These are phyloP conservation scores for Asclepias syriaca DNA, from an alignment of 257 asterid genomes.

Conservation along the genomic window DNA sequence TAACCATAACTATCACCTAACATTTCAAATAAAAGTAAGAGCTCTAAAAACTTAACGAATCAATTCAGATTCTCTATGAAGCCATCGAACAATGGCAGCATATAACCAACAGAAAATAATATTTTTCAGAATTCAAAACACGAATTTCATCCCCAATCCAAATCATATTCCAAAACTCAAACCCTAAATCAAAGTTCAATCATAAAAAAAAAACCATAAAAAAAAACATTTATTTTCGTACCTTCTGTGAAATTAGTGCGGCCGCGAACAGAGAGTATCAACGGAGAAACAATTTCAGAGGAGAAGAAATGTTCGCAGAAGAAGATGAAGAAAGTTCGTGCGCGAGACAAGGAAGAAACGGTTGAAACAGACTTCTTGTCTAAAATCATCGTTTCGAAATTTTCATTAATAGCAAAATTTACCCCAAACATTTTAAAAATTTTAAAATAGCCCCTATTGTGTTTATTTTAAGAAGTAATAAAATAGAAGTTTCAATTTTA, in stretches of 20 bases:
- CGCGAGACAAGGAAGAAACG: background rate
- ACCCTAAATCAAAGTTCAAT: slow-evolving; percentile 7
- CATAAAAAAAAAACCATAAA: background rate
- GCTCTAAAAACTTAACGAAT: background rate
- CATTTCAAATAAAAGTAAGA: background rate
- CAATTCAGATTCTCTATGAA: background rate
- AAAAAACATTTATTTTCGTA: background rate
- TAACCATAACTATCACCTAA: background rate
- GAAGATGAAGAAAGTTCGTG: background rate
- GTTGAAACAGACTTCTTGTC: background rate
- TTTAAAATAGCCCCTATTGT: background rate
- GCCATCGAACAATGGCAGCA: background rate
- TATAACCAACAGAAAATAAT: background rate
- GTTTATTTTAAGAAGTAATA: too few relatives aligned
- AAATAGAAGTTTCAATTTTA: too few relatives aligned
- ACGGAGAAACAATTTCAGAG: background rate
- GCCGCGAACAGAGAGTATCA: background rate
- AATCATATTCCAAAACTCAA: background rate
- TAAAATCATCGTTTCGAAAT: background rate
- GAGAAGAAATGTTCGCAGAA: background rate
- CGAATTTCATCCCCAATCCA: background rate
- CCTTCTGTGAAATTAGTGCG: background rate
- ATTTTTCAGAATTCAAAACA: background rate
- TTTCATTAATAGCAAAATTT: background rate
- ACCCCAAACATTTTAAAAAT: background rate